A percentile compares a stretch with the other conserved stretches of the same genome.
Evolutionary conservation across 495 filamentous ascomycete species (phyloP).

Genomic region (Hypoxylon crocopeplum): DNA sequence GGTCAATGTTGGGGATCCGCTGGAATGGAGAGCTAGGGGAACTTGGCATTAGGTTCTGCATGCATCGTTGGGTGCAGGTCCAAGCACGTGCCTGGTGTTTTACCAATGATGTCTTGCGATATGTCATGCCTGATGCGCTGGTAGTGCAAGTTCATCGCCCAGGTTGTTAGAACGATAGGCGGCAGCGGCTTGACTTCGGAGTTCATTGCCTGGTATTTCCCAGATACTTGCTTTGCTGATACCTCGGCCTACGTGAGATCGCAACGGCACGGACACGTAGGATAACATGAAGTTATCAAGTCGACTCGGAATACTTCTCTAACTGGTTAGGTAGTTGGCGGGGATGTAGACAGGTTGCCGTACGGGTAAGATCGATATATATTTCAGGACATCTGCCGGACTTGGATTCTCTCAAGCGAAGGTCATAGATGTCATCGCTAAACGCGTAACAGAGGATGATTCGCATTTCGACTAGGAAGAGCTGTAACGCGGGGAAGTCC

Average conservation of each 20-base stretch:
- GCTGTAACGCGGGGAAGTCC: constrained; percentile 24
- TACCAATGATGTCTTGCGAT: constrained; percentile 20
- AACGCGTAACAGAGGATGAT: constrained; percentile 10
- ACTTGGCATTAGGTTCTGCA: constrained; percentile 21
- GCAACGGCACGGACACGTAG: not conserved
- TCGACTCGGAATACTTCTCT: too few relatives aligned
- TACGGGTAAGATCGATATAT: not conserved
- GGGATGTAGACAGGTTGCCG: too few relatives aligned
- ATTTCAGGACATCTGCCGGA: constrained; percentile 13
- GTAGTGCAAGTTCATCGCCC: constrained; percentile 3
- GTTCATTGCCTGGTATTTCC: not conserved
- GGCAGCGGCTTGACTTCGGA: too few relatives aligned
- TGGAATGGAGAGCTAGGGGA: not conserved
- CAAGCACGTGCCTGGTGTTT: constrained; percentile 22
- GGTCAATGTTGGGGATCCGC: not conserved
- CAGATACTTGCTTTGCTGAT: not conserved
- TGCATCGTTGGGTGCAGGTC: constrained; percentile 4
- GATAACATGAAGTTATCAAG: too few relatives aligned
- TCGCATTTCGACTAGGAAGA: constrained; percentile 2
- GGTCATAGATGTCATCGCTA: constrained; percentile 23
- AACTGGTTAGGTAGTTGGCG: too few relatives aligned
- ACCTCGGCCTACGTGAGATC: constrained; percentile 2
- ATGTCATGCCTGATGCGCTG: not conserved
- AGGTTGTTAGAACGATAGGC: not conserved
- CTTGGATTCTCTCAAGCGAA: not conserved